These are phyloP conservation scores for Calonectria pauciramosa DNA, from an alignment of 2,329 filamentous ascomycete genomes.

Conservation along the genomic window DNA sequence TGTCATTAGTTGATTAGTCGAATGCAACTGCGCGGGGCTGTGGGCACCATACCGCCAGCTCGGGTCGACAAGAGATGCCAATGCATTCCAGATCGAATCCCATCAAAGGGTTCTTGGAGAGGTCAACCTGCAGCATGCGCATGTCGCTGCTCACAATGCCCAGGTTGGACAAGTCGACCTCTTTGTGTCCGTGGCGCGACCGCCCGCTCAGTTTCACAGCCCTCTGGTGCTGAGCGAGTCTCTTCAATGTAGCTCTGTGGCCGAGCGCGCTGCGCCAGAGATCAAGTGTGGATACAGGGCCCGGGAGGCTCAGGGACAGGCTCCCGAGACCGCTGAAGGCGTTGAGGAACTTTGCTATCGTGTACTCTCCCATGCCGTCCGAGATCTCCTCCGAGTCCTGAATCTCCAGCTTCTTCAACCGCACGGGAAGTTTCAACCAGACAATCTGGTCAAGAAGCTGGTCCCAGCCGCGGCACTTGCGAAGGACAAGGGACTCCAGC, in stretches of 20 bases:
- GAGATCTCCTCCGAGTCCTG: conserved; percentile 4
- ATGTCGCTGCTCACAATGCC: neutral
- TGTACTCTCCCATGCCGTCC: conserved; percentile 3
- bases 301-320: neutral
- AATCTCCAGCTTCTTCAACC: neutral
- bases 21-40: neutral
- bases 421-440: neutral
- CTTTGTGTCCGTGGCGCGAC: neutral
- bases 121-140: neutral
- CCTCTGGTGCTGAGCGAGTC: conserved; percentile 12
- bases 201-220: neutral
- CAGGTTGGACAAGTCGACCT: neutral
- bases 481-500: neutral
- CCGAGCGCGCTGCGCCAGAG: neutral
- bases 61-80: conserved; percentile 12
- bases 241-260: conserved; percentile 12
- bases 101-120: neutral
- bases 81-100: conserved; percentile 16
- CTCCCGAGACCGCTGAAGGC: neutral
- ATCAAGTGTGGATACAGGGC: conserved; percentile 11
- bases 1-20: neutral
- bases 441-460: neutral
- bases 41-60: neutral
- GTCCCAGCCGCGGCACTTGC: neutral
- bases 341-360: neutral